Conservation (phyloP, 176 grass and related monocot species). For the Cymbopogon citratus region DNA sequence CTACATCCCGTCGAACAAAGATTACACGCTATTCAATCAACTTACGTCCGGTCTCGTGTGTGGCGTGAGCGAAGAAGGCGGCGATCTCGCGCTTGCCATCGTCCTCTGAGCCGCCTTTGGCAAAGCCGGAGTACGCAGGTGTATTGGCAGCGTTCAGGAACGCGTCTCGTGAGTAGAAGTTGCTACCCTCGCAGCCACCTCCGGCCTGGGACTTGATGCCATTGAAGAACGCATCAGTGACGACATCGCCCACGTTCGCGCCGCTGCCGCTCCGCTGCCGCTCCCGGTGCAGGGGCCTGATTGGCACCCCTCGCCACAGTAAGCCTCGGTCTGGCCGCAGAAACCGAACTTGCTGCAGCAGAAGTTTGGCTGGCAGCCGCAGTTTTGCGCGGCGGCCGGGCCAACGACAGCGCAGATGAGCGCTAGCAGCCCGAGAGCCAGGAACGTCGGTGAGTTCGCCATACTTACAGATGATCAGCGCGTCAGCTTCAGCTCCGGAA, state of each 20-base stretch:
- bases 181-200: conserved; percentile 37
- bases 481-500: neutral
- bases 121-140: conserved; percentile 46
- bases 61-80: conserved; percentile 70
- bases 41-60: conserved; percentile 20
- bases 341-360: conserved; percentile 48
- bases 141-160: conserved; percentile 35
- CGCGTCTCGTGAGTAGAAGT: conserved; percentile 54
- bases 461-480: neutral
- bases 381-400: conserved; percentile 25
- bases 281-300: neutral
- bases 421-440: neutral
- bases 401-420: neutral
- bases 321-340: conserved; percentile 24
- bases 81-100: conserved; percentile 72
- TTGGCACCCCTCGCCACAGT: conserved; percentile 33
- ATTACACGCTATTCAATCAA: too few species aligned
- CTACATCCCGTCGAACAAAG: neutral
- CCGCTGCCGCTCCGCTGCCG: neutral
- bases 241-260: neutral
- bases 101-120: conserved; percentile 31
- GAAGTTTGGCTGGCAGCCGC: conserved; percentile 20
- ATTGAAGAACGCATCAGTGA: conserved; percentile 31
- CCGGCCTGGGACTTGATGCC: conserved; percentile 47
- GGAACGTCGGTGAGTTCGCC: neutral